phyloP scores from a whole-genome alignment of 2,329 filamentous ascomycete genomes.

The Atkinsonella hypoxylon region DNA sequence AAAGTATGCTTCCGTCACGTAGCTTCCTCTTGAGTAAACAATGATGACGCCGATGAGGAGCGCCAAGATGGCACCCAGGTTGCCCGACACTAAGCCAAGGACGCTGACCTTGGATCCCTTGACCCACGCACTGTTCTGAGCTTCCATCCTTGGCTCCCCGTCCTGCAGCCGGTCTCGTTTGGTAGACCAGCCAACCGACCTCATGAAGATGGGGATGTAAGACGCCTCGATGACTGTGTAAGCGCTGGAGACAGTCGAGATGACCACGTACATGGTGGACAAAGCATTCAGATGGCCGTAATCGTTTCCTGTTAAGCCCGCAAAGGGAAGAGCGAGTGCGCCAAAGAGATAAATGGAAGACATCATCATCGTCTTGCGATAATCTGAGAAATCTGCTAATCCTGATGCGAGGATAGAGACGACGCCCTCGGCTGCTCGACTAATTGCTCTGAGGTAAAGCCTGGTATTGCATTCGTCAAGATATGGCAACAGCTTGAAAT shows the following conservation, averaged over 20 bases:
- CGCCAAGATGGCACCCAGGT: conserved; percentile 10
- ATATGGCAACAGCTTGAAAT: neutral
- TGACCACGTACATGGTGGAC: conserved; percentile 7
- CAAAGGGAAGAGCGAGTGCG: conserved; percentile 10
- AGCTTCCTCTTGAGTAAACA: conserved; percentile 9
- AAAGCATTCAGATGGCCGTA: conserved; percentile 10
- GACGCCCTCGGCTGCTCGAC: conserved; percentile 10
- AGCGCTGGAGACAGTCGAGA: conserved; percentile 9
- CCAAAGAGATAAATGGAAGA: conserved; percentile 12
- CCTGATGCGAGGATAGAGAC: conserved; percentile 10
- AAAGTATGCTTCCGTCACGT: conserved; percentile 10
- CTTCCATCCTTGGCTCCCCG: neutral
- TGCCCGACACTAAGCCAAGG: conserved; percentile 9
- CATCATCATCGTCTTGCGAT: conserved; percentile 13
- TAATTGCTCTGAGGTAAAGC: conserved; percentile 10
- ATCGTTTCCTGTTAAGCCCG: conserved; percentile 8
- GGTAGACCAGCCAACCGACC: conserved; percentile 9
- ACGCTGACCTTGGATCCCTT: conserved; percentile 11
- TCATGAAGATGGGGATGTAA: conserved; percentile 13
- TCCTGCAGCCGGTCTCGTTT: conserved; percentile 3
- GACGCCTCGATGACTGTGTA: conserved; percentile 11
- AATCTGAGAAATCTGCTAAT: conserved; percentile 11
- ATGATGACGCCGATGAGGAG: conserved; percentile 12
- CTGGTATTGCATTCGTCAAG: neutral
- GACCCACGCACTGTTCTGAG: conserved; percentile 6